phyloP scores from a whole-genome alignment of 75 land plant species.

The Cunninghamia lanceolata region DNA sequence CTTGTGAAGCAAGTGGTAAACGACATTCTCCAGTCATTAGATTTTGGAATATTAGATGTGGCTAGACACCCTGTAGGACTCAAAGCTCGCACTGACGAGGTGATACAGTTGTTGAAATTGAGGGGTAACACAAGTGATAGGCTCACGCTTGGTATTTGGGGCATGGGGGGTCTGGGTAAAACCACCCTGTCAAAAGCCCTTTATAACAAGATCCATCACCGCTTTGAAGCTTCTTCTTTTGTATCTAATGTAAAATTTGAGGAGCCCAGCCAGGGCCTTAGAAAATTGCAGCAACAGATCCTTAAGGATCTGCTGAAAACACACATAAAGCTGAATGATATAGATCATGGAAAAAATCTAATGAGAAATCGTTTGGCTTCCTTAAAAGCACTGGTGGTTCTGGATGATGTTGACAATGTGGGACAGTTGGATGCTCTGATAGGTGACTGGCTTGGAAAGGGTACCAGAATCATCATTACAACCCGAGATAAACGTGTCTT shows the following conservation, averaged over 20 bases:
- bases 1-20: too few species aligned
- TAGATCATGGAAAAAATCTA: slow-evolving; percentile 1
- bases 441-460: slow-evolving; percentile 10
- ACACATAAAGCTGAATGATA: background rate
- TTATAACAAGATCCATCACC: too few species aligned
- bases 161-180: too few species aligned
- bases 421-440: slow-evolving; percentile 11
- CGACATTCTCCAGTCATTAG: too few species aligned
- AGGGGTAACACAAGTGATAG: too few species aligned
- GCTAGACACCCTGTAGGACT: background rate
- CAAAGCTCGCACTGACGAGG: background rate
- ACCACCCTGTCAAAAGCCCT: too few species aligned
- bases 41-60: background rate
- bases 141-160: too few species aligned
- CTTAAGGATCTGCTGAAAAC: background rate
- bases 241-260: slow-evolving; percentile 2
- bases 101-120: background rate
- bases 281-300: background rate
- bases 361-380: slow-evolving; percentile 8
- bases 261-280: background rate
- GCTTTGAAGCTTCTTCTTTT: slow-evolving; percentile 1
- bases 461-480: background rate
- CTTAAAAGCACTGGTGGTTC: slow-evolving; percentile 7
- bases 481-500: slow-evolving; percentile 1
- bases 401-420: slow-evolving; percentile 16